Conservation (phyloP, 2,329 filamentous ascomycete genomes). For the Colletotrichum cuscutae region DNA sequence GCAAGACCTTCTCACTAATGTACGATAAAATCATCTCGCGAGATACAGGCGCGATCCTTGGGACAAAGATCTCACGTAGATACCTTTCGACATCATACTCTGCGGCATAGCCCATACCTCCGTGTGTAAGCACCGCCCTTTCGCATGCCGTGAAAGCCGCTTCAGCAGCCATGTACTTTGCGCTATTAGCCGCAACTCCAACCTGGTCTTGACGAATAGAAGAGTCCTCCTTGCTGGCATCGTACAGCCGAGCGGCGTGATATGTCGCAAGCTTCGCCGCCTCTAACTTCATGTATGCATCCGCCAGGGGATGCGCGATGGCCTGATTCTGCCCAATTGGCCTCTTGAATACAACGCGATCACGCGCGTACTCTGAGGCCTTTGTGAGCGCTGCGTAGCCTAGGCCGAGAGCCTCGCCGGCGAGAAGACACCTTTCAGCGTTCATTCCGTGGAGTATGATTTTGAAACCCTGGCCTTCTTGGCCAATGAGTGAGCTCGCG, state of each 20-base stretch:
- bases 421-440: conserved; percentile 78
- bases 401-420: conserved; percentile 82
- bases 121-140: conserved; percentile 66
- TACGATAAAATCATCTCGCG: conserved; percentile 83
- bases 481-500: conserved; percentile 72
- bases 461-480: conserved; percentile 81
- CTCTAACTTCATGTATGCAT: conserved; percentile 73
- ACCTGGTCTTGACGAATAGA: conserved; percentile 65
- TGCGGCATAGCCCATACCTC: conserved; percentile 73
- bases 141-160: conserved; percentile 72
- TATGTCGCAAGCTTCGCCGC: conserved; percentile 73
- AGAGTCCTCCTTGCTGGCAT: conserved; percentile 60
- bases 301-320: conserved; percentile 73
- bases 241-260: conserved; percentile 72
- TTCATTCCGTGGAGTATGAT: conserved; percentile 85
- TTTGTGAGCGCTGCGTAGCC: conserved; percentile 77
- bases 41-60: conserved; percentile 72
- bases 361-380: conserved; percentile 73
- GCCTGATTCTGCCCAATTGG: conserved; percentile 75
- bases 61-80: conserved; percentile 72
- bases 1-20: conserved; percentile 74
- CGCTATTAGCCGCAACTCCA: conserved; percentile 74
- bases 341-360: conserved; percentile 73
- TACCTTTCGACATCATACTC: conserved; percentile 75
- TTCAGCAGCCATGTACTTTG: conserved; percentile 77